Percentiles rank a stretch among this genome's conserved stretches.
Evolutionary conservation across 148 eudicot species (phyloP).

Genomic region (Polygonum maritimum): DNA sequence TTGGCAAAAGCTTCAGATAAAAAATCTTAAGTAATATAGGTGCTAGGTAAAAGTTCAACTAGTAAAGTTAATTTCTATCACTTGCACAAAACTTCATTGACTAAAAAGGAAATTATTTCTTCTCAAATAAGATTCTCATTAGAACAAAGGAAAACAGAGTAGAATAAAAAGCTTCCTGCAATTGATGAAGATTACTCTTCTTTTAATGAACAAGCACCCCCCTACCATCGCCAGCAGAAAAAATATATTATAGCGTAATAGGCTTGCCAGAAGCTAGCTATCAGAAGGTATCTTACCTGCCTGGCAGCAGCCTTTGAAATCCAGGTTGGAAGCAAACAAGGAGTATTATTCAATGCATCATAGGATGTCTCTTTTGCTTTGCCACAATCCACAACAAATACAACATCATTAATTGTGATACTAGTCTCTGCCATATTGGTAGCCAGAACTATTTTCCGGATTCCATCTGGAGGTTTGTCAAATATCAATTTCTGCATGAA

Average conservation of each 20-base stretch:
- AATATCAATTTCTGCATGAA: slow-evolving; percentile 78
- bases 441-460: slow-evolving; percentile 92
- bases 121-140: neutral
- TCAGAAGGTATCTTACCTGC: slow-evolving; percentile 38
- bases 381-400: slow-evolving; percentile 96
- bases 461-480: slow-evolving; percentile 82
- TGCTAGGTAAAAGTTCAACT: neutral
- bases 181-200: neutral
- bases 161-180: neutral
- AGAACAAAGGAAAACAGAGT: neutral
- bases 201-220: neutral
- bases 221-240: neutral
- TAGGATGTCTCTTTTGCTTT: slow-evolving; percentile 99
- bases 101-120: neutral
- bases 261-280: neutral
- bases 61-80: neutral
- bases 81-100: neutral
- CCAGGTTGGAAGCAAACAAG: slow-evolving; percentile 97
- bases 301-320: slow-evolving; percentile 96
- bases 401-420: slow-evolving; percentile 96
- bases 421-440: slow-evolving; percentile 99
- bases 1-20: neutral
- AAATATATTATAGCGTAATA: neutral
- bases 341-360: slow-evolving; percentile 97
- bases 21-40: neutral